Conservation (phyloP, 2,329 filamentous ascomycete genomes). For the Pseudogymnoascus sp. region DNA sequence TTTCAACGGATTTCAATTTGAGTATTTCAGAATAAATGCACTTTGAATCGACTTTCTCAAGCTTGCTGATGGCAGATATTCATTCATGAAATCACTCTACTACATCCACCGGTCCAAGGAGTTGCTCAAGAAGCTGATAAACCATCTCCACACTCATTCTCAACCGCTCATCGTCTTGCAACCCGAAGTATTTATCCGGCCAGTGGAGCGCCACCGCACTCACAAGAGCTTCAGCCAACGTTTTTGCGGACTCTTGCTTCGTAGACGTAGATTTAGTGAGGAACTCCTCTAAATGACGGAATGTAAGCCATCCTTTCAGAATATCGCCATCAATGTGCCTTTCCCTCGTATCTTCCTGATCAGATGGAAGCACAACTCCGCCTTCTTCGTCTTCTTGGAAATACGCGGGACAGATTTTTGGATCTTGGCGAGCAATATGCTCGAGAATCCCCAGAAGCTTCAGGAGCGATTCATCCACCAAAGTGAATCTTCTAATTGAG, state of each 20-base stretch:
- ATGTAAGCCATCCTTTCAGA: constrained; percentile 44
- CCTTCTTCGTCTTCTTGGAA: neutral
- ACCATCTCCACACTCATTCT: neutral
- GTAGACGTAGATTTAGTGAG: constrained; percentile 19
- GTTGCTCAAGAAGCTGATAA: constrained; percentile 1
- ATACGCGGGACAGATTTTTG: constrained; percentile 36
- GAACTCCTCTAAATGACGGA: constrained; percentile 36
- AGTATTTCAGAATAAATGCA: neutral
- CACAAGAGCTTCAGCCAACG: neutral
- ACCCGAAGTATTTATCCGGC: constrained; percentile 22
- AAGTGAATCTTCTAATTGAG: constrained; percentile 57
- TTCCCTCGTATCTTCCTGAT: constrained; percentile 22
- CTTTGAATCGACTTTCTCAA: neutral
- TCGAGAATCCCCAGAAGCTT: constrained; percentile 65
- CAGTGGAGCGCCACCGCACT: constrained; percentile 16
- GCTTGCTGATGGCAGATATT: neutral
- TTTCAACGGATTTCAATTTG: neutral
- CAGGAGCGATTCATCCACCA: constrained; percentile 56
- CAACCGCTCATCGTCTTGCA: neutral
- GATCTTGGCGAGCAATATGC: constrained; percentile 48
- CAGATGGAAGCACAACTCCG: neutral
- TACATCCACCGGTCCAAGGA: neutral
- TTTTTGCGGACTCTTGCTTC: neutral
- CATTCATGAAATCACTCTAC: neutral
- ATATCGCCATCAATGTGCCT: constrained; percentile 64